Evolutionary conservation across 257 asterid species (phyloP).

Genomic region (Nicotiana noctiflora): DNA sequence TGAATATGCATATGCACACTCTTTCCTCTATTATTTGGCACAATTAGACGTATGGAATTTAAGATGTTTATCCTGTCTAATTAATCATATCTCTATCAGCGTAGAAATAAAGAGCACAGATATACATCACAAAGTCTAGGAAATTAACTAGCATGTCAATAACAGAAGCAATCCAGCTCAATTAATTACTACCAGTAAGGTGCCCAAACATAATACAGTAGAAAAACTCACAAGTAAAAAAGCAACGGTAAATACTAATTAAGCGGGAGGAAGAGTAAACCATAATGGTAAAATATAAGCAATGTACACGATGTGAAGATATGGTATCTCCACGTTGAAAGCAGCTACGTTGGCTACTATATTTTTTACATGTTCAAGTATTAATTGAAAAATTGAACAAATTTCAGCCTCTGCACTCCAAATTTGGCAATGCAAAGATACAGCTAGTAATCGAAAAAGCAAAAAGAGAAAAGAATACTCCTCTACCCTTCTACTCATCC

Average conservation of each 20-base stretch:
- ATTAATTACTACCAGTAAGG: not conserved
- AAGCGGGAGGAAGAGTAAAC: not conserved
- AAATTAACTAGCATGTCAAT: not conserved
- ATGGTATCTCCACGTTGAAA: not conserved
- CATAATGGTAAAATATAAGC: not conserved
- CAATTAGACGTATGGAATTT: not conserved
- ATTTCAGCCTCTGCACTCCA: constrained; percentile 8
- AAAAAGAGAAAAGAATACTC: not conserved
- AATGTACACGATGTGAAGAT: not conserved
- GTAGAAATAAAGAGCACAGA: not conserved
- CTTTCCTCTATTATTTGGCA: not conserved
- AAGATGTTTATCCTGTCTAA: too few species aligned
- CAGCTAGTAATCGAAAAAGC: not conserved
- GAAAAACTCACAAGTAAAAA: not conserved
- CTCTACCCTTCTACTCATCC: not conserved
- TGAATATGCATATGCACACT: too few species aligned
- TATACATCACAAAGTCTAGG: not conserved
- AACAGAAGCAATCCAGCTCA: not conserved
- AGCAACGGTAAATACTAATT: not conserved
- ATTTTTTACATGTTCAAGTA: not conserved
- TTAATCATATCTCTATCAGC: not conserved
- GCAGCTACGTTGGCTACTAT: not conserved
- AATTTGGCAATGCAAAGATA: not conserved
- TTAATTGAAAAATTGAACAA: not conserved
- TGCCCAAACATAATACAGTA: not conserved